These are phyloP conservation scores for Lyophyllum semitale DNA, from an alignment of 768 basidiomycete genomes.

Conservation along the genomic window DNA sequence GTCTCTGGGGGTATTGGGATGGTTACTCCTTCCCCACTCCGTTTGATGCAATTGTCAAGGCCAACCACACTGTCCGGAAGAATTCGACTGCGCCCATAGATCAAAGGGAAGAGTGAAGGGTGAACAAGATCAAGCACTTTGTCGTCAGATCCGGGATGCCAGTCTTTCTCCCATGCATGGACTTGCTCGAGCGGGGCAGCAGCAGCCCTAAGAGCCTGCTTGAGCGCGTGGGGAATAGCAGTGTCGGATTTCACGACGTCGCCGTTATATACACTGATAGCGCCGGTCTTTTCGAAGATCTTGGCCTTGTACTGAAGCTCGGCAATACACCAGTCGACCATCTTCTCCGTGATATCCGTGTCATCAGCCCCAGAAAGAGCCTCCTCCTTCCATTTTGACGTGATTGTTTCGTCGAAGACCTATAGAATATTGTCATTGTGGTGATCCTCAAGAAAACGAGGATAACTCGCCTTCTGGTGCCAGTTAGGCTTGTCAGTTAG, in stretches of 20 bases:
- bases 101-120: conserved; percentile 38
- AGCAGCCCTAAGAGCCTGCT: conserved; percentile 18
- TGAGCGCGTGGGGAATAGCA: conserved; percentile 20
- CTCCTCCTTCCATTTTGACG: conserved; percentile 16
- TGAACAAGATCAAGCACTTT: conserved; percentile 45
- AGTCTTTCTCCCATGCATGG: conserved; percentile 33
- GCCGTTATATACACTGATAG: conserved; percentile 13
- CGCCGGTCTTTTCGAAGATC: conserved; percentile 7
- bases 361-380: neutral
- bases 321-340: conserved; percentile 17
- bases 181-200: conserved; percentile 31
- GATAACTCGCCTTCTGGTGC: conserved; percentile 11
- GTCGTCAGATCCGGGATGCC: conserved; percentile 41
- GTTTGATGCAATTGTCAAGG: conserved; percentile 14
- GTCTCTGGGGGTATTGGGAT: conserved; percentile 9
- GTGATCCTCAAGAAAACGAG: too few species aligned
- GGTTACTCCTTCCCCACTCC: conserved; percentile 16
- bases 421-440: neutral
- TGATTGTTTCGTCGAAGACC: conserved; percentile 16
- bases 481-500: conserved; percentile 19
- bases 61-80: conserved; percentile 7
- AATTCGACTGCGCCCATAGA: conserved; percentile 28
- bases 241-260: conserved; percentile 27
- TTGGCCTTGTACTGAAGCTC: conserved; percentile 18
- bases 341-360: conserved; percentile 9